phyloP scores from a whole-genome alignment of 75 land plant species.

The Sequoia sempervirens region DNA sequence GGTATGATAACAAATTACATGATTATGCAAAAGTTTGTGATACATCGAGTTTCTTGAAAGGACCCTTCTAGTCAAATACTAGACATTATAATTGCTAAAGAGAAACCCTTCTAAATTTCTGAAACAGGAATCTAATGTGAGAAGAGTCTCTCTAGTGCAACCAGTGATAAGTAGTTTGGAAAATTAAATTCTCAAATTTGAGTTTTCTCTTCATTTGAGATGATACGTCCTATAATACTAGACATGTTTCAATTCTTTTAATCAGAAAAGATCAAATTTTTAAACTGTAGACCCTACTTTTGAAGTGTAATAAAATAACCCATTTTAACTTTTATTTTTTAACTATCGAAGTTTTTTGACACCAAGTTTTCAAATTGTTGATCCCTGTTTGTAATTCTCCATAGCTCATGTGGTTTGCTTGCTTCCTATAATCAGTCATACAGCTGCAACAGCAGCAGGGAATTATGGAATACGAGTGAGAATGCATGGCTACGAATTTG shows the following conservation, averaged over 20 bases:
- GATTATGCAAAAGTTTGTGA: background rate
- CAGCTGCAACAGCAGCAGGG: constrained; percentile 83
- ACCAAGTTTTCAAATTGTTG: background rate
- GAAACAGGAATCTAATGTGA: background rate
- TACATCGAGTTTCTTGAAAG: background rate
- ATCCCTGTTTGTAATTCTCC: background rate
- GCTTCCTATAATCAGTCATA: constrained; percentile 40
- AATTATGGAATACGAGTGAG: constrained; percentile 79
- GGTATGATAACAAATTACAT: constrained; percentile 26
- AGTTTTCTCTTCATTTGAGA: background rate
- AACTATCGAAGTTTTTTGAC: background rate
- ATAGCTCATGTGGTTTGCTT: background rate
- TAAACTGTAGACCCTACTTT: background rate
- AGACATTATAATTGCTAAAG: background rate
- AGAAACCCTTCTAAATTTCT: background rate
- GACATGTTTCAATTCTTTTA: background rate
- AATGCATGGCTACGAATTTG: constrained; percentile 69
- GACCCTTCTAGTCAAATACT: background rate
- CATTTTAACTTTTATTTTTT: background rate
- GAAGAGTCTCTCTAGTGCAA: background rate
- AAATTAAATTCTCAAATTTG: too few relatives aligned
- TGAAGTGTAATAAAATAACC: background rate
- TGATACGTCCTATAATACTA: background rate
- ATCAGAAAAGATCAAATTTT: background rate
- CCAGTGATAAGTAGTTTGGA: background rate